Base-by-base conservation (phyloP, 345 rosid species). In the Gossypium stocksii region DNA sequence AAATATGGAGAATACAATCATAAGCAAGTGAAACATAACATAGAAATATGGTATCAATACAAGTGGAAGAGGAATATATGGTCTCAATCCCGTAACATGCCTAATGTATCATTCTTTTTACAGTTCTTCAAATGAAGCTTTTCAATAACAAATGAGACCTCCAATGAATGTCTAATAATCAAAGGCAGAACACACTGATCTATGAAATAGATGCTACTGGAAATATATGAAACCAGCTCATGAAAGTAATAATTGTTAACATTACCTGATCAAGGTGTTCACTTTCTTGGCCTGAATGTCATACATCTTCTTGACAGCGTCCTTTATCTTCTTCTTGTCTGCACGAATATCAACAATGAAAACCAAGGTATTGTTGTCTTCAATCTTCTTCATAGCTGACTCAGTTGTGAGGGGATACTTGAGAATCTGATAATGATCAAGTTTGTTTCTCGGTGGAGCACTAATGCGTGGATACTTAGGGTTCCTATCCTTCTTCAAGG, bases 301-400 rank as follows among this genome's bases (percentile, higher is more conserved):
- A 14, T 93, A 90, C 98, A 94, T 94, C 83, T 91, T 94, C 88
- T 89, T 90, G 52, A 94, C 97, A 3, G 97, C 96, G 77, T 82
- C 94, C 83, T 91, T 91, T 34, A 94, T 94, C 85, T 91, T 91
- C 84, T 93, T 93, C 85, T 94, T 93, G 82, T 89, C 94, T 9
- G 99, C 96, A 77, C 91, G 93, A 38, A 94, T 84, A 85, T 94
- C 97, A 48, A 94, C 98, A 49, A 94, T 94, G 87, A 94, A 94
- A 8, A 93, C 98, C 81, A 93, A 82, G 22, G 98, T 94, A 84
- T 91, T 94, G 87, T 91, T 93, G 64, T 94, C 98, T 52, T 94
- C 98, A 74, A 93, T 94, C 85, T 93, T 94, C 79, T 93, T 93
- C 98, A 94, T 94, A 0, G 99, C 97, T 2, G 93, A 89, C 77